Evolutionary conservation across 2,329 filamentous ascomycete genomes (phyloP), one percentile per base, ranked within the genome.

Genomic region (Epichloe brachyelytri): DNA sequence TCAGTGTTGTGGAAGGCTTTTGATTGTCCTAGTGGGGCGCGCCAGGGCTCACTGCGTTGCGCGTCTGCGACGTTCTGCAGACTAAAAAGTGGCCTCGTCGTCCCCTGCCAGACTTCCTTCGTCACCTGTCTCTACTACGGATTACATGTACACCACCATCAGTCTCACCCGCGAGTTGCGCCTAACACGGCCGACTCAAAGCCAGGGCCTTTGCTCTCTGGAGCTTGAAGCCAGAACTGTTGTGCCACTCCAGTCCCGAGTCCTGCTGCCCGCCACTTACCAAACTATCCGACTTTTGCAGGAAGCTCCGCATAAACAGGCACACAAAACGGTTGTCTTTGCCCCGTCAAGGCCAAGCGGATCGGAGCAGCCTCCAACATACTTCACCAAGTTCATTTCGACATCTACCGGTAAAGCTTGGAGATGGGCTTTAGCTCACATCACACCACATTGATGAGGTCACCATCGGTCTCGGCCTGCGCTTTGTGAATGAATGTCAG

Each of bases 371-470:
- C 45, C 14, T 7, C 20, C 20, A 17, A 19, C 15, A 26, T n/a
- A 8, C 11, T 44, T 43, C 12, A 4, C n/a, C 11, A 46, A 38
- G 14, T 14, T n/a, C 15, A n/a, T 37, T 19, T 37, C 36, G 34
- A 47, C 20, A 38, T 39, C 34, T 38, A 19, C 33, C 17, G 36
- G 22, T 30, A 26, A 17, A 26, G 14, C 14, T 22, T 10, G 4
- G 40, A 43, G 19, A 49, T 49, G 47, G 17, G 47, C 40, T 49
- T 12, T 26, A 12, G 40, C 47, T 43, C 30, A 39, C 22, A 37
- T 48, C 36, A 26, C 47, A 43, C 47, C 51, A 41, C 37, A 22
- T 48, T 46, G 36, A 49, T 49, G 51, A 52, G 51, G 36, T 43
- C 37, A 43, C 19, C 38, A 17, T 34, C 34, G 39, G 15, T 12